Base-by-base conservation (phyloP, 208 protist genomes). In the Trypanosoma theileri region DNA sequence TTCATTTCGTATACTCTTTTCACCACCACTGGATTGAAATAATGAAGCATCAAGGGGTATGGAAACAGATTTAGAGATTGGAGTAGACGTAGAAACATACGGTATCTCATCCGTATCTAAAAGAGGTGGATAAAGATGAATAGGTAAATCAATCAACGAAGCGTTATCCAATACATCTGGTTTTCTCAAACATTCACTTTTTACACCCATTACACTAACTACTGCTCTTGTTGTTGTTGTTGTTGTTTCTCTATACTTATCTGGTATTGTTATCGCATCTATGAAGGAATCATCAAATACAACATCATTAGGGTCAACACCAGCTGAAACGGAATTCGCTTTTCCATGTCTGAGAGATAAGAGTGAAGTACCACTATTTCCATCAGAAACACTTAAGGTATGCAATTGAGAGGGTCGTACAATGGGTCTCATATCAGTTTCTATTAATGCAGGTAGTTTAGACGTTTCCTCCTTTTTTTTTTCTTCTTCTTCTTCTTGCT, bases 271-370 rank as follows among this genome's bases (percentile, higher is more conserved):
- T 48, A 48, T 11, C 9, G 14, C 42, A 21, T 51, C 44, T 56
- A 54, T 7, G n/a, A 57, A 41, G 26, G 28, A 19, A 45, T 75
- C 60, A 45, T 75, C 62, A 40, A 69, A 57, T 1, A 59, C 54
- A 19, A 75, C 8, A 63, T 75, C 59, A 16, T 57, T 24, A 22
- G 69, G 69, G 31, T 75, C 56, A 17, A 75, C 69, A 52, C 62
- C 69, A 51, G 55, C 62, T 45, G 63, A 61, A 52, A 67, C 45
- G 14, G 28, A 22, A 41, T 21, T 26, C 46, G n/a, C 44, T 3
- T 48, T 48, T 9, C 28, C 28, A 35, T 35, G 4, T 35, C 28
- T 35, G 28, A 1, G 1, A 35, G 28, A 35, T 1, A 6, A 6
- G 6, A 35, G 28, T 1, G 3, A n/a, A 48, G 13, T 48, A n/a